Conservation (phyloP, 148 eudicot species). For the Agrostemma githago region DNA sequence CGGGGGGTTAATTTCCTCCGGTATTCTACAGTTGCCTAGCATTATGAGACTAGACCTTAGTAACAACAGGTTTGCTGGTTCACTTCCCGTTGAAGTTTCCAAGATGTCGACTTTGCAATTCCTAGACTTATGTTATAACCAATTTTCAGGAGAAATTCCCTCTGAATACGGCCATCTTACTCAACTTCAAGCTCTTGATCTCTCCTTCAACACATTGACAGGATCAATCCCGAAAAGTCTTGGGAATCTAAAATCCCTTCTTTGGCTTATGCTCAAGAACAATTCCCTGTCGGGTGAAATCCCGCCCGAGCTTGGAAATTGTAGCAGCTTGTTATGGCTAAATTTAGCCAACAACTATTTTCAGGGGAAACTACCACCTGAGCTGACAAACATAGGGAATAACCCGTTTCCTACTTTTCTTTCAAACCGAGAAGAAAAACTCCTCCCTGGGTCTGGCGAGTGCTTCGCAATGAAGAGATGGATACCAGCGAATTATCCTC, state of each 20-base stretch:
- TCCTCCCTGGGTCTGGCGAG: slow-evolving; percentile 65
- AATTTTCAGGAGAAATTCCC: slow-evolving; percentile 64
- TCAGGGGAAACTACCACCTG: slow-evolving; percentile 54
- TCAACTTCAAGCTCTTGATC: slow-evolving; percentile 73
- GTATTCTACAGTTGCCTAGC: slow-evolving; percentile 51
- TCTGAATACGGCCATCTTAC: slow-evolving; percentile 53
- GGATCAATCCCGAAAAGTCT: slow-evolving; percentile 69
- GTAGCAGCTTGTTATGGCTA: slow-evolving; percentile 84
- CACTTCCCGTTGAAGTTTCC: slow-evolving; percentile 58
- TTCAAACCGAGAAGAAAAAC: slow-evolving; percentile 33
- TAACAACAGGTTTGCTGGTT: slow-evolving; percentile 66
- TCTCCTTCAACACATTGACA: slow-evolving; percentile 56
- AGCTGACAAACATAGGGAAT: slow-evolving; percentile 52
- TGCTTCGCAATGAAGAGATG: slow-evolving; percentile 82
- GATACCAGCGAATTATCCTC: slow-evolving; percentile 93
- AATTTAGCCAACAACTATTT: slow-evolving; percentile 72
- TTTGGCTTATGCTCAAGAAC: slow-evolving; percentile 93
- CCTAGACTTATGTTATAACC: slow-evolving; percentile 60
- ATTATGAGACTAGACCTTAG: slow-evolving; percentile 67
- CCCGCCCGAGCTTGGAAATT: slow-evolving; percentile 76
- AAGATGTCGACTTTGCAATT: slow-evolving; percentile 46
- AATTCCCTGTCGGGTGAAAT: slow-evolving; percentile 70
- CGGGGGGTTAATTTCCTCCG: slow-evolving; percentile 62
- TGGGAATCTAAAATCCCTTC: slow-evolving; percentile 66
- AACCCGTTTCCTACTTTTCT: slow-evolving; percentile 56